Conservation (phyloP, 2,329 filamentous ascomycete species). For the Colletotrichum filicis region DNA sequence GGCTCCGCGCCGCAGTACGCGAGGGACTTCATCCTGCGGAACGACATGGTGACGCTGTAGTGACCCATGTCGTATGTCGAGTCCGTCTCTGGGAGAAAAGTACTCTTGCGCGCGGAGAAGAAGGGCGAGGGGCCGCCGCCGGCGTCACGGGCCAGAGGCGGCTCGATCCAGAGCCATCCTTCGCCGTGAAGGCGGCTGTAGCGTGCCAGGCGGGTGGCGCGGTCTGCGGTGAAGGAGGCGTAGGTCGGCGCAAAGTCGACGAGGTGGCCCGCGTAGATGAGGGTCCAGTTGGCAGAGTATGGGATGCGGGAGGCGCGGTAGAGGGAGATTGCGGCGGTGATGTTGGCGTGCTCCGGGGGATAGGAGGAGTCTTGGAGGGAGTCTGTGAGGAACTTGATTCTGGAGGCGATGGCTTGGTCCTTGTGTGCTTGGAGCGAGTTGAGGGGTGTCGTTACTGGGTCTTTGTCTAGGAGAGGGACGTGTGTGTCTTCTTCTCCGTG, state of each 20-base stretch:
- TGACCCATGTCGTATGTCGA: conserved; percentile 44
- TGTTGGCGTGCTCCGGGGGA: conserved; percentile 51
- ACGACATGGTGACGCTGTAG: conserved; percentile 44
- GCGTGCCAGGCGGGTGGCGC: conserved; percentile 50
- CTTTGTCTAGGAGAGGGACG: background rate
- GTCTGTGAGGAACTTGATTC: conserved; percentile 45
- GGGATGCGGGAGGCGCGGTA: conserved; percentile 53
- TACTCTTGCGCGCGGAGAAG: conserved; percentile 44
- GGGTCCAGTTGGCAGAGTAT: conserved; percentile 51
- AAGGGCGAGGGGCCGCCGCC: conserved; percentile 24
- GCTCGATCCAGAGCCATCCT: conserved; percentile 59
- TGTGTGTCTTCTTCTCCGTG: background rate
- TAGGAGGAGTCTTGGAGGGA: conserved; percentile 46
- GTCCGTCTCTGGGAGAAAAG: conserved; percentile 40
- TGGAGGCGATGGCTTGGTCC: conserved; percentile 42
- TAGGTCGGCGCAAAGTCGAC: conserved; percentile 53
- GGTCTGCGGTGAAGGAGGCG: conserved; percentile 49
- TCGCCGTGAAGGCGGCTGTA: conserved; percentile 49
- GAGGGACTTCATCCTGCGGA: conserved; percentile 32
- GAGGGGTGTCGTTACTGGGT: background rate
- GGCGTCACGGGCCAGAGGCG: conserved; percentile 46
- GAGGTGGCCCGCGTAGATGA: conserved; percentile 55
- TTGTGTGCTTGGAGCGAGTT: conserved; percentile 27
- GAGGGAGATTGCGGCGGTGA: conserved; percentile 52
- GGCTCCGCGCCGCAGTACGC: background rate